Evolutionary conservation across 257 asterid species (phyloP).

Genomic region (Ligustrum vulgare): DNA sequence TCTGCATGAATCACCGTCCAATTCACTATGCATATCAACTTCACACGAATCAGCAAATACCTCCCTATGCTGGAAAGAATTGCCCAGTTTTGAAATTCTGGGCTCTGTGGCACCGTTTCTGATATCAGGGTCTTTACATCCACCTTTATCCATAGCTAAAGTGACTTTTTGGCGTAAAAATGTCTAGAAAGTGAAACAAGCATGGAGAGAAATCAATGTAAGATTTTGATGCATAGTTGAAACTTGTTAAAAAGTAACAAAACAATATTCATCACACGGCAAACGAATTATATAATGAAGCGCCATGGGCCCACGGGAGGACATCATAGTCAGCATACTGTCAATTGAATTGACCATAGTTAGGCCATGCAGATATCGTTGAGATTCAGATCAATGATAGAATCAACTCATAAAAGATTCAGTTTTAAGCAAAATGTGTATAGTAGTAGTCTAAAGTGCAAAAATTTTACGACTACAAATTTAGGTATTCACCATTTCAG

Average conservation of each 20-base stretch:
- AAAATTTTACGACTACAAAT: neutral
- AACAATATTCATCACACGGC: neutral
- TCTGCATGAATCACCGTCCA: conserved; percentile 24
- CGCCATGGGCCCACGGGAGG: neutral
- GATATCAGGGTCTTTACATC: conserved; percentile 36
- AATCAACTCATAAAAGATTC: neutral
- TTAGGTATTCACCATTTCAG: neutral
- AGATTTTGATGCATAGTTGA: conserved; percentile 12
- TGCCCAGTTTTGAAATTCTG: conserved; percentile 19
- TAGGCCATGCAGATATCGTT: neutral
- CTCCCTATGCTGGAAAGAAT: conserved; percentile 35
- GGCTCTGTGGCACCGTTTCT: conserved; percentile 36
- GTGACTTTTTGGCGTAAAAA: conserved; percentile 84
- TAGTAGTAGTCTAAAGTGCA: neutral
- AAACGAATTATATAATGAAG: neutral
- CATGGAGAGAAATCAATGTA: neutral
- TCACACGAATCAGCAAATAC: conserved; percentile 28
- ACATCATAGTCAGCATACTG: neutral
- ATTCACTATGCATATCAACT: conserved; percentile 24
- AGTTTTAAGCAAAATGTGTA: neutral
- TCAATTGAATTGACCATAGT: neutral
- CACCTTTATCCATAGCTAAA: conserved; percentile 55
- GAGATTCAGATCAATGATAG: neutral
- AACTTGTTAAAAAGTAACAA: neutral
- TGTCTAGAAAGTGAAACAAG: conserved; percentile 47